Percentiles rank a stretch among this genome's conserved stretches.
These are phyloP conservation scores for Aphanomyces astaci DNA, from an alignment of 352 stramenopile species.

Conservation along the genomic window DNA sequence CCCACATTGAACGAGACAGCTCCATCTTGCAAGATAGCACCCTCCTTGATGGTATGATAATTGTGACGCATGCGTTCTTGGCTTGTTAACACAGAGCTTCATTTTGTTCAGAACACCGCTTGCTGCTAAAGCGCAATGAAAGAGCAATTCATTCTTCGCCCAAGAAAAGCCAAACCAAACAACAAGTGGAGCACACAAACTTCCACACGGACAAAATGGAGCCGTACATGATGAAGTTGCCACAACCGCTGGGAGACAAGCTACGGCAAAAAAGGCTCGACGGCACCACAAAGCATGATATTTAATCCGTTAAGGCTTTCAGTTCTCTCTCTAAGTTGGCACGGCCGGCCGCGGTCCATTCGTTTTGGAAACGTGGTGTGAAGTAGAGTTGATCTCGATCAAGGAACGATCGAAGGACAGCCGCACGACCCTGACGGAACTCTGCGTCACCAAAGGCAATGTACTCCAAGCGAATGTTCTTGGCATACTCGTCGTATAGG, in stretches of 20 bases:
- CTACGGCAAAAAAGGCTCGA: neutral
- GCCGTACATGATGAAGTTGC: constrained; percentile 5
- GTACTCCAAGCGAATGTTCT: neutral
- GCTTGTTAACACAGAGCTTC: no score
- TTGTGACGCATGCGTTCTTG: no score
- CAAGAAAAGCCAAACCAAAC: neutral
- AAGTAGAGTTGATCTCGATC: neutral
- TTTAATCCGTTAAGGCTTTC: neutral
- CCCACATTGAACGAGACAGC: constrained; percentile 6
- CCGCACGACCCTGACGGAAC: neutral
- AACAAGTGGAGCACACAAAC: neutral
- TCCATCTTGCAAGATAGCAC: neutral
- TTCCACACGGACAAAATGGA: neutral
- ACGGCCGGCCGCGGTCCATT: neutral
- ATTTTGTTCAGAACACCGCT: neutral
- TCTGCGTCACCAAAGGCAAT: neutral
- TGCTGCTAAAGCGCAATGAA: neutral
- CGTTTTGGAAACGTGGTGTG: neutral
- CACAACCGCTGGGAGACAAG: neutral
- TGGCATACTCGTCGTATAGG: neutral
- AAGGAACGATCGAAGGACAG: neutral
- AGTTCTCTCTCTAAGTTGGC: neutral
- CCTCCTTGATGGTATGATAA: neutral
- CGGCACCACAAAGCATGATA: neutral
- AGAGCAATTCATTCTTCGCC: neutral